Percentiles rank a stretch among this genome's conserved stretches.
Conservation (phyloP, 345 rosid genomes). For the Gossypium rotundifolium region DNA sequence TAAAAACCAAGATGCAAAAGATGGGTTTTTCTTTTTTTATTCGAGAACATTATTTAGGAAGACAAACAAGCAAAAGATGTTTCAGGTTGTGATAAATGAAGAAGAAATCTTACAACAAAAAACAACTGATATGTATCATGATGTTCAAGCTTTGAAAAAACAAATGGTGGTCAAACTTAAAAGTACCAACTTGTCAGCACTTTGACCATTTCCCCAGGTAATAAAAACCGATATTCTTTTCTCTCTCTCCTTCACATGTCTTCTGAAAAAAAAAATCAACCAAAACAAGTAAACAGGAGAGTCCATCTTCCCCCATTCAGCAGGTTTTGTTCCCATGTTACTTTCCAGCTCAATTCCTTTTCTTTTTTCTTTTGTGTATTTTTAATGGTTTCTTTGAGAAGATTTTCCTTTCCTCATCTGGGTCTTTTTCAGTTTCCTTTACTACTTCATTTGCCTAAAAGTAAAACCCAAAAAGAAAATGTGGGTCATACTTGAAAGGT, state of each 20-base stretch:
- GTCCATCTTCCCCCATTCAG: neutral
- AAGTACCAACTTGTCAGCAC: neutral
- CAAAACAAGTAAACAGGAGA: neutral
- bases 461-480: neutral
- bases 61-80: neutral
- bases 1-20: too few relatives aligned
- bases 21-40: too few relatives aligned
- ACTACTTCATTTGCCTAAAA: neutral
- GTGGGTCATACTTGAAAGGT: constrained; percentile 10
- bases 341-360: neutral
- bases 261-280: neutral
- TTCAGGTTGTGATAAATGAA: neutral
- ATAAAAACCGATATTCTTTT: neutral
- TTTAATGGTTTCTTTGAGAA: neutral
- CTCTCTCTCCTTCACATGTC: constrained; percentile 1
- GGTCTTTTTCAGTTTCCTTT: neutral
- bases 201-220: neutral
- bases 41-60: neutral
- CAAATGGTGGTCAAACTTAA: neutral
- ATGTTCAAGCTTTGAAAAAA: neutral
- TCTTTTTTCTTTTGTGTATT: neutral
- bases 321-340: neutral
- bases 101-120: neutral
- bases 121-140: neutral
- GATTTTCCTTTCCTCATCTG: neutral